Base-by-base conservation (phyloP, 371 early-diverging fungal species). In the Coemansia sp. region DNA sequence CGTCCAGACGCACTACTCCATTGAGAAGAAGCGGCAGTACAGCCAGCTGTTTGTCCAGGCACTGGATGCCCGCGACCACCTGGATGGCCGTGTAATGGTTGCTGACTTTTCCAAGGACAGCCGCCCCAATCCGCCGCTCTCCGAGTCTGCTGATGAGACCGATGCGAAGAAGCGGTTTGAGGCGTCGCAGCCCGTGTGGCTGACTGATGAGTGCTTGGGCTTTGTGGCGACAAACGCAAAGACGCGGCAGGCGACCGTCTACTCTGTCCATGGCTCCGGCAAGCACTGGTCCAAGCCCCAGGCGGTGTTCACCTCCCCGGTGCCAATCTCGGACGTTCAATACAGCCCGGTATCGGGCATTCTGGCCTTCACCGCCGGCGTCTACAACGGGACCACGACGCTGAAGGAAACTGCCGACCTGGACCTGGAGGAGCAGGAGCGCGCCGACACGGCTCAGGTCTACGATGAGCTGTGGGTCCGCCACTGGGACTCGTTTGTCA, bases 381-480 rank as follows among this genome's bases (percentile, higher is more conserved):
- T 77, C 2, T 79, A 78, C 49, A 57, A 61, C 12, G 66, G 66
- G 9, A 66, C 59, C 31, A 43, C 45, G 4, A 63, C 66, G 1
- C 51, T 74, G 30, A 63, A 58, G 16, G 68, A 75, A 39, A 72
- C 72, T 0, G 72, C 66, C 4, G 35, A 59, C 60, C 70, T 61
- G 10, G 72, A 75, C 40, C 26, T 20, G 36, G 16, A 57, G 26
- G 69, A 76, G 16, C 48, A 47, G 35, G 63, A 65, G 59, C 70
- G 76, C 9, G 70, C 70, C 7, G 72, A 78, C 16, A 59, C 78
- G 5, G 80, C 66, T 11, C 59, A 59, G 41, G 55, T 55, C n/a
- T 78, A 67, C 60, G 80, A 79, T 4, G 74, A 76, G 35, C 66
- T 80, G 55, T 76, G 72, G 77, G 71, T 80, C 34, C 71, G 80